Conservation (phyloP, 495 filamentous ascomycete species). For the Viridothelium virens region DNA sequence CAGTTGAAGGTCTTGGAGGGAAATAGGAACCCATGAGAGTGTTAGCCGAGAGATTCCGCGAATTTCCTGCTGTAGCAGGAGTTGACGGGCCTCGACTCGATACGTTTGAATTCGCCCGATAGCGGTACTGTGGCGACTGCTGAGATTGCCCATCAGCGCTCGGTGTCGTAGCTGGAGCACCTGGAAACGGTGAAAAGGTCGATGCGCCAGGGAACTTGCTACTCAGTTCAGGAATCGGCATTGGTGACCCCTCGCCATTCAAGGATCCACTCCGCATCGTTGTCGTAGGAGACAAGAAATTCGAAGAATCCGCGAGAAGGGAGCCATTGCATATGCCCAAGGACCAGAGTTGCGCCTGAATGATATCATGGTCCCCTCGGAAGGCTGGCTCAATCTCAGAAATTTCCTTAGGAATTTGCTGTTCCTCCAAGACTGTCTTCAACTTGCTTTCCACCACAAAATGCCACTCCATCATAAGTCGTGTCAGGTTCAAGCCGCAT, state of each 20-base stretch:
- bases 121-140: constrained; percentile 3
- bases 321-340: constrained; percentile 54
- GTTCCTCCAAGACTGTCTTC: constrained; percentile 57
- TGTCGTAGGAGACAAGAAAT: constrained; percentile 48
- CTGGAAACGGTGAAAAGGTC: constrained; percentile 2
- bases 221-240: constrained; percentile 17
- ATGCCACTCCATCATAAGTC: constrained; percentile 71
- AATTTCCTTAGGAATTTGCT: constrained; percentile 55
- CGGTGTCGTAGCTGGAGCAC: constrained; percentile 10
- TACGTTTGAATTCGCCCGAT: constrained; percentile 19
- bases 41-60: constrained; percentile 11
- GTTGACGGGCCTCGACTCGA: constrained; percentile 22
- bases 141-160: neutral
- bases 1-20: constrained; percentile 13
- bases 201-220: constrained; percentile 4
- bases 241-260: constrained; percentile 28
- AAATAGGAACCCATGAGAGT: constrained; percentile 13
- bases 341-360: constrained; percentile 46
- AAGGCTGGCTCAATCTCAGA: constrained; percentile 55
- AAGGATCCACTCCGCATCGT: constrained; percentile 35
- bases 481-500: constrained; percentile 56
- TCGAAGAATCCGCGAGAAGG: constrained; percentile 46
- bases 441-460: constrained; percentile 73
- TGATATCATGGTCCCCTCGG: constrained; percentile 59
- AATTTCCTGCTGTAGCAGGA: constrained; percentile 15